Base-by-base conservation (phyloP, 805 yeast species). In the Sugiyamaella floridensis region DNA sequence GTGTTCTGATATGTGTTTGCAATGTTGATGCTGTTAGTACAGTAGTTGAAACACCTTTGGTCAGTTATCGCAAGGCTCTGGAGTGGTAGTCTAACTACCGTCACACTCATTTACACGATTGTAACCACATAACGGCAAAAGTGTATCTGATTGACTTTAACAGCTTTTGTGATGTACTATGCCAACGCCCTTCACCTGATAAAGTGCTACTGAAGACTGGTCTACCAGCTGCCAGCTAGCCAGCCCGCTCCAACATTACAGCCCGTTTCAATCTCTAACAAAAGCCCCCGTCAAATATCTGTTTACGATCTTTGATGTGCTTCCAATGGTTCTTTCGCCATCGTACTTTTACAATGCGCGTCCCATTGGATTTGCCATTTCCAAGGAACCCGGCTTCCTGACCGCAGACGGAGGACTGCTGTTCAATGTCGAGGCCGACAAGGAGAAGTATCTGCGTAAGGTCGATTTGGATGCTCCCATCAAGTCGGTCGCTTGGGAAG, bases 401-500 rank as follows among this genome's bases (percentile, higher is more conserved):
- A 88, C 98, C 14, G 82, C 82, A 49, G 85, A 83, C 61, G 98
- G 97, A 19, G 85, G 86, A 18, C 60, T 93, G 48, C 70, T 93
- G 51, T 89, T 85, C 68, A 78, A 78, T 52, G 74, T 74, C 53
- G 76, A 81, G 29, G 82, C 92, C 18, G 76, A 72, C 55, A 64
- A 71, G n/a, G 63, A 69, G 12, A 66, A 77, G 63, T 76, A 74
- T 67, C 64, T 76, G 47, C 73, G 71, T 52, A 63, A 64, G 6
- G 69, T 76, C n/a, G 71, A 76, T 52, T 70, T 75, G 46, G 81
- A 80, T 56, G 76, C 73, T 28, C 59, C 71, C 37, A 73, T 89
- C 52, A 69, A 75, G 50, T 83, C 84, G 29, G 78, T 78, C 49
- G 76, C 80, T 50, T 84, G 95, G 88, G 96, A 96, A 15, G 96